Evolutionary conservation across 2,329 filamentous ascomycete species (phyloP), one percentile per base, ranked within the genome.

Genomic region (Penicillium sclerotigenum): DNA sequence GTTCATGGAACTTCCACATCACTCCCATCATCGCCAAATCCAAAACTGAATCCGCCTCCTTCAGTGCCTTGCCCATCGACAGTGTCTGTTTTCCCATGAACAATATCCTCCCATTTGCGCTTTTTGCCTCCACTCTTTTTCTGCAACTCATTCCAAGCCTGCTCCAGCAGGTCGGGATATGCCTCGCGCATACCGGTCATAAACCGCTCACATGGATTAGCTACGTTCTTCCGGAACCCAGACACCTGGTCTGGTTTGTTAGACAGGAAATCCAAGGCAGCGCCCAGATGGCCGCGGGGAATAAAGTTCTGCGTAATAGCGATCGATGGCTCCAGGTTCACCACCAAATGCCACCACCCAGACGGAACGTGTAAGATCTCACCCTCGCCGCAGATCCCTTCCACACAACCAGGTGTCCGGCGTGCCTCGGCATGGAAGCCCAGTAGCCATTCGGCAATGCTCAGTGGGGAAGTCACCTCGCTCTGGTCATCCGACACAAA

Each of bases 221-320:
- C 75, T 2, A 96, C 80, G 14, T 86, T 82, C 31, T 84, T 84
- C 47, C 82, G 83, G 70, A 97, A 97, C 0, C 94, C 93, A 24
- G 90, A 94, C 2, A 97, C 87, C 69, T 96, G 91, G 56, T 93
- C 88, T 2, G 88, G 77, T 72, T 91, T 91, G 70, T 96, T 87
- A 49, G 83, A 83, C 65, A 97, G 74, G 65, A 97, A 97, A 1
- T 83, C 83, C 50, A 97, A 73, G 0, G 91, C 91, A 41, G 90
- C 85, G 0, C 82, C 79, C 2, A 97, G 75, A 66, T 93, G 88
- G 4, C 85, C 85, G 37, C 76, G 74, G 0, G 94, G 92, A 13
- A 97, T 90, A 69, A 97, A 97, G 71, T 97, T 97, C 71, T 97
- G 93, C 8, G 93, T 97, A 61, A 97, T 81, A 4, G 93, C 94